These are phyloP conservation scores for Haplosporangium sp. DNA, from an alignment of 371 early-diverging fungal species.

Conservation along the genomic window DNA sequence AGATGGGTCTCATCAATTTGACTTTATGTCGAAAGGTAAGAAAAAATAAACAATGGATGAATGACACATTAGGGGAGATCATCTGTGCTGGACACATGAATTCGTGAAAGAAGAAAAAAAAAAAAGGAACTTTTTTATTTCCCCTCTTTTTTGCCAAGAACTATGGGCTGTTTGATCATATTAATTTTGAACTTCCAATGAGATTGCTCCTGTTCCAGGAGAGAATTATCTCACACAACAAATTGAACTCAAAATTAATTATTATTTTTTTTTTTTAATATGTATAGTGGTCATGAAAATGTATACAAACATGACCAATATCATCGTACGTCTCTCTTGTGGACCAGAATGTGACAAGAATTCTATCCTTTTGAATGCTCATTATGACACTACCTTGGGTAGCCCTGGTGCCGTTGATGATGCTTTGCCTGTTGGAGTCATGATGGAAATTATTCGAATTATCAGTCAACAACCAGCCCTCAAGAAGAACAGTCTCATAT, in stretches of 20 bases:
- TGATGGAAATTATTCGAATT: conserved; percentile 79
- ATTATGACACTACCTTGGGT: conserved; percentile 75
- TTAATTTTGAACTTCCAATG: neutral
- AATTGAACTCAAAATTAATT: neutral
- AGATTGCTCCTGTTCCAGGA: neutral
- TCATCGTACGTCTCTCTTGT: conserved; percentile 78
- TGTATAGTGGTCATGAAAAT: conserved; percentile 68
- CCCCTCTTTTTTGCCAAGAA: neutral
- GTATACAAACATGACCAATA: conserved; percentile 79
- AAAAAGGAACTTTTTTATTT: neutral
- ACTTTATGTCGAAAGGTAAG: conserved; percentile 78
- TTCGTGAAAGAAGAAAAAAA: conserved; percentile 56
- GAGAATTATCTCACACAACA: no score
- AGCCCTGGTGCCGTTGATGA: conserved; percentile 78
- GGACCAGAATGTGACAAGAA: conserved; percentile 72
- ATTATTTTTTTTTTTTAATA: neutral
- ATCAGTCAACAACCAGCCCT: conserved; percentile 61
- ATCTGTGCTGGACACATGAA: no score
- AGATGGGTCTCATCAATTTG: conserved; percentile 76
- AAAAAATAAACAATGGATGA: conserved; percentile 58
- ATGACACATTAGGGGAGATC: neutral
- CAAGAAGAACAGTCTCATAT: conserved; percentile 66
- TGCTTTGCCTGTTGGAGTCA: conserved; percentile 76
- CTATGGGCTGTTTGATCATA: neutral
- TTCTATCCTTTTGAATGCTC: conserved; percentile 75